These are phyloP conservation scores for Chaetomium fimeti DNA, from an alignment of 495 filamentous ascomycete genomes.

Conservation along the genomic window DNA sequence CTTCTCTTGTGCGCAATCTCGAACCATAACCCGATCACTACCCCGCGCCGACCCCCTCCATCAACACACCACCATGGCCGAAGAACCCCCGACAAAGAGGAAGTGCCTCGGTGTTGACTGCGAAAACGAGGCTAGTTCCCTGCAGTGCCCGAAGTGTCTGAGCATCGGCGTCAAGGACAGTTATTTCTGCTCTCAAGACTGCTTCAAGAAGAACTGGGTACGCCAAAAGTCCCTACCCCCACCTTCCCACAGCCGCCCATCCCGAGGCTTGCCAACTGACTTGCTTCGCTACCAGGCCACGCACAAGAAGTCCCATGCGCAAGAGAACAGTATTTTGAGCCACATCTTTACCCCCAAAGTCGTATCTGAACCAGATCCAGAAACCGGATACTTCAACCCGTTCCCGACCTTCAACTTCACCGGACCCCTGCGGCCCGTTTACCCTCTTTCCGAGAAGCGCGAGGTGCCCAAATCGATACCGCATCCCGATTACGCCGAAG, in stretches of 20 bases:
- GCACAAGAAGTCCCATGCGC: slow-evolving; percentile 87
- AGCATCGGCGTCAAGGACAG: slow-evolving; percentile 82
- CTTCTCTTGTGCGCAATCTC: not conserved
- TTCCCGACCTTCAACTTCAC: slow-evolving; percentile 84
- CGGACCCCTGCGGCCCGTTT: slow-evolving; percentile 78
- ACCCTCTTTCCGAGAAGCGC: slow-evolving; percentile 76
- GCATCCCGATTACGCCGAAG: slow-evolving; percentile 77
- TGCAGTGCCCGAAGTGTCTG: slow-evolving; percentile 93
- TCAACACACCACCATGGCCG: slow-evolving; percentile 39
- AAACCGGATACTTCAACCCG: slow-evolving; percentile 80
- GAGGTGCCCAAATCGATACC: slow-evolving; percentile 76
- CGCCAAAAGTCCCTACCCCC: slow-evolving; percentile 26
- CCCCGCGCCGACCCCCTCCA: slow-evolving; percentile 2
- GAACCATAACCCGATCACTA: not conserved
- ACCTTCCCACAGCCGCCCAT: not conserved
- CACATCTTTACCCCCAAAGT: slow-evolving; percentile 67
- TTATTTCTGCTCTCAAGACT: slow-evolving; percentile 97
- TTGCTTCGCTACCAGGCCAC: slow-evolving; percentile 52
- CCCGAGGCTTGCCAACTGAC: slow-evolving; percentile 11
- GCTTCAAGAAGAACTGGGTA: slow-evolving; percentile 99
- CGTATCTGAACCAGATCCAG: slow-evolving; percentile 88
- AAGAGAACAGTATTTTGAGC: slow-evolving; percentile 72
- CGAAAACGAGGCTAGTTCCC: slow-evolving; percentile 71
- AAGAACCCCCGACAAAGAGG: slow-evolving; percentile 53
- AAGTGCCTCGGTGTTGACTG: slow-evolving; percentile 83